Evolutionary conservation across 257 asterid species (phyloP), one percentile per base, ranked within the genome.

Genomic region (Solanum chilense): DNA sequence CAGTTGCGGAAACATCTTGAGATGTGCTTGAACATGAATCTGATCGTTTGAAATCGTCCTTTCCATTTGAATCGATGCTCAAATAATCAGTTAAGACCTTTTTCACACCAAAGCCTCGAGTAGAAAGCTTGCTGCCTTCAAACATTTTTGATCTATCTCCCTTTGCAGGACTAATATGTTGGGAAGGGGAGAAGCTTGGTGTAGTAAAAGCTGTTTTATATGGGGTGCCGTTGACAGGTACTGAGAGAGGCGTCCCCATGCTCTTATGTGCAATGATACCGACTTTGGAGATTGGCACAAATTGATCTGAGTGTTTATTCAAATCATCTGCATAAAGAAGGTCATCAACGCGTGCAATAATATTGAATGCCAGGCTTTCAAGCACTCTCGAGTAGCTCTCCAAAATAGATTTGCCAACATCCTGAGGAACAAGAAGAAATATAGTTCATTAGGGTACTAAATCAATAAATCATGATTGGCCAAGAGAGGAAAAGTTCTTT

Each of bases 351-450:
- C 98, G 97, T 1, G 96, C 94, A 33, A 94, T 91, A 14, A 95
- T 94, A 69, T 93, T 95, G 93, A 94, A 95, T 39, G 98, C 97
- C 52, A 95, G 88, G 93, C 98, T 93, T 91, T 94, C 97, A 37
- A 95, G 92, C 73, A 93, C 98, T 76, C 98, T 90, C 0, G 98
- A 94, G 92, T 95, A 95, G 90, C 98, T 91, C 93, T 95, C 98
- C 90, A 95, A 68, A 25, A 95, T 89, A 42, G 97, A 91, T 88
- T 95, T 94, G 16, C 98, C 98, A 7, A 95, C 94, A 90, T 95
- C 98, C 98, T 95, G 85, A 16, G 78, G 56, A 86, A 76, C 23
- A 66, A 8, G 62, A 85, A 12, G 56, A 49, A 87, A 74, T 74
- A 37, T 3, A 37, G 42, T 35, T 12, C 29, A 23, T 14, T 20